phyloP scores from a whole-genome alignment of 345 rosid species.

The Bretschneidera sinensis region DNA sequence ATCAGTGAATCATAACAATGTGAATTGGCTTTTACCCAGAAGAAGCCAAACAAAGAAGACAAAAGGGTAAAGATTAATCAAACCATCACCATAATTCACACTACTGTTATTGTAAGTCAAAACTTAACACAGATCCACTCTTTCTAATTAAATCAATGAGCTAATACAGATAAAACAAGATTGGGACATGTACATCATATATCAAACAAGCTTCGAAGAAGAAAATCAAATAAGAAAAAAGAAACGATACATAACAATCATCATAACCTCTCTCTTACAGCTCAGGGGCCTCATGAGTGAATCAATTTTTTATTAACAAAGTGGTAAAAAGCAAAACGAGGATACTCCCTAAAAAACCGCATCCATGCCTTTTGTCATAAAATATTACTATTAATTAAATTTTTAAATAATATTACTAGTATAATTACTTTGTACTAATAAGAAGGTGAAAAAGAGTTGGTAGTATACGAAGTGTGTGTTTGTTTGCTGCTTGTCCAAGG shows the following conservation, averaged over 20 bases:
- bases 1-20: not conserved
- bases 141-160: not conserved
- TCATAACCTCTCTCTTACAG: constrained; percentile 22
- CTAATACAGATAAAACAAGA: no score
- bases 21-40: not conserved
- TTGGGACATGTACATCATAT: constrained; percentile 22
- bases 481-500: constrained; percentile 18
- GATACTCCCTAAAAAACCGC: constrained; percentile 64
- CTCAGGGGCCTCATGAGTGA: constrained; percentile 27
- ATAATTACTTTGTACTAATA: not conserved
- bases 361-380: constrained; percentile 33
- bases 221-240: not conserved
- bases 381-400: constrained; percentile 7
- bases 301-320: constrained; percentile 10
- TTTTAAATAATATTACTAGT: not conserved
- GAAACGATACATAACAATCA: constrained; percentile 9
- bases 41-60: not conserved
- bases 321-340: constrained; percentile 31
- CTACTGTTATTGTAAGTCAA: no score
- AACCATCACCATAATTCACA: not conserved
- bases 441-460: not conserved
- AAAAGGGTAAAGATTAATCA: no score
- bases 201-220: not conserved
- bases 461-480: constrained; percentile 12
- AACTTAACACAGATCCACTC: not conserved